These are phyloP conservation scores for Lasiosphaeria hispida DNA, from an alignment of 495 filamentous ascomycete species.

Conservation along the genomic window DNA sequence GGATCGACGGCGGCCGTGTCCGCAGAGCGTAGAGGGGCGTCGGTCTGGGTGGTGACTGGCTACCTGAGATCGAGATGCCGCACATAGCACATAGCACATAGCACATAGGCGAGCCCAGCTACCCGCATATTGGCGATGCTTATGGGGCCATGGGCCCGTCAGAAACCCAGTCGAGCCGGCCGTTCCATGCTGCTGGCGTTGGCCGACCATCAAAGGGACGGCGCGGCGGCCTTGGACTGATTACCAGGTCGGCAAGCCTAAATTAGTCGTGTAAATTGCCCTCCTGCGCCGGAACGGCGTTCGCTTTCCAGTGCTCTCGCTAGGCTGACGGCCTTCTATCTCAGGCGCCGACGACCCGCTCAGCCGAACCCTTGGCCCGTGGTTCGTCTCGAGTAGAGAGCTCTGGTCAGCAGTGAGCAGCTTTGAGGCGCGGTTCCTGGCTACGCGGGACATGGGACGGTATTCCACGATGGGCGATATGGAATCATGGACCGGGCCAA, in stretches of 20 bases:
- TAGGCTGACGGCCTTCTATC: neutral
- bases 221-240: slow-evolving; percentile 1
- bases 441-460: no score
- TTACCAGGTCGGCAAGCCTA: slow-evolving; percentile 17
- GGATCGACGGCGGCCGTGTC: slow-evolving; percentile 26
- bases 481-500: no score
- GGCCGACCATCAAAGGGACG: neutral
- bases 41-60: slow-evolving; percentile 5
- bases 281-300: neutral
- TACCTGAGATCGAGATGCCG: slow-evolving; percentile 19
- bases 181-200: neutral
- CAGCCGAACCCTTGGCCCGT: slow-evolving; percentile 15
- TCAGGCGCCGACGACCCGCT: slow-evolving; percentile 10
- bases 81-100: neutral
- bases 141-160: neutral
- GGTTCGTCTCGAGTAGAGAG: neutral
- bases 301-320: no score
- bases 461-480: no score
- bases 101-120: slow-evolving; percentile 10
- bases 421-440: no score
- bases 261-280: slow-evolving; percentile 14
- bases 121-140: slow-evolving; percentile 2
- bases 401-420: no score
- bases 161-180: neutral
- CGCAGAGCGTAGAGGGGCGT: slow-evolving; percentile 2